Conservation (phyloP, 2,329 filamentous ascomycete species). For the Periglandula ipomoeae region DNA sequence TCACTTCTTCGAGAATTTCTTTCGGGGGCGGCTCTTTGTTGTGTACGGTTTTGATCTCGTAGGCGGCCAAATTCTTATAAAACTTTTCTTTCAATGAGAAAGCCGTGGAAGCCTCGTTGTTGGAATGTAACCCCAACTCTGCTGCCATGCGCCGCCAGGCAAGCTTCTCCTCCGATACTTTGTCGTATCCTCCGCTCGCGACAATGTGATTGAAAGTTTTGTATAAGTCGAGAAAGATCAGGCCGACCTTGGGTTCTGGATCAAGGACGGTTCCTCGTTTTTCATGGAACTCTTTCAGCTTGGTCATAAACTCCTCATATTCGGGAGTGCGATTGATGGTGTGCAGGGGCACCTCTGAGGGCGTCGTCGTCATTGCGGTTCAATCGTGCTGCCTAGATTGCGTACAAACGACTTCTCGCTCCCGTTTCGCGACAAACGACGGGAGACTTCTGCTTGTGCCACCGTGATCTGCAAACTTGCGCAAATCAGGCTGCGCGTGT, state of each 20-base stretch:
- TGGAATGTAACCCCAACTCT: constrained; percentile 64
- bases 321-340: constrained; percentile 55
- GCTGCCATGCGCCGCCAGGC: constrained; percentile 75
- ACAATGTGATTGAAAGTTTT: constrained; percentile 72
- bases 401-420: neutral
- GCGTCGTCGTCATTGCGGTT: constrained; percentile 15
- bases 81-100: constrained; percentile 82
- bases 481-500: neutral
- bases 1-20: constrained; percentile 80
- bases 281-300: constrained; percentile 64
- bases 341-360: constrained; percentile 29
- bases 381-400: constrained; percentile 1
- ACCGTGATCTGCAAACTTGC: constrained; percentile 1
- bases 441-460: neutral
- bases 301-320: constrained; percentile 70
- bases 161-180: constrained; percentile 72
- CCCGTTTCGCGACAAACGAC: neutral
- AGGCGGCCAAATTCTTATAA: constrained; percentile 82
- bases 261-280: constrained; percentile 74
- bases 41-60: constrained; percentile 72
- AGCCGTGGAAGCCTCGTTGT: constrained; percentile 72
- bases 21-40: constrained; percentile 75
- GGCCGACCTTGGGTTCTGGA: constrained; percentile 70
- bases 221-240: constrained; percentile 65
- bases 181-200: constrained; percentile 75